These are phyloP conservation scores for Diaporthe batatas DNA, from an alignment of 2,329 filamentous ascomycete species.

Conservation along the genomic window DNA sequence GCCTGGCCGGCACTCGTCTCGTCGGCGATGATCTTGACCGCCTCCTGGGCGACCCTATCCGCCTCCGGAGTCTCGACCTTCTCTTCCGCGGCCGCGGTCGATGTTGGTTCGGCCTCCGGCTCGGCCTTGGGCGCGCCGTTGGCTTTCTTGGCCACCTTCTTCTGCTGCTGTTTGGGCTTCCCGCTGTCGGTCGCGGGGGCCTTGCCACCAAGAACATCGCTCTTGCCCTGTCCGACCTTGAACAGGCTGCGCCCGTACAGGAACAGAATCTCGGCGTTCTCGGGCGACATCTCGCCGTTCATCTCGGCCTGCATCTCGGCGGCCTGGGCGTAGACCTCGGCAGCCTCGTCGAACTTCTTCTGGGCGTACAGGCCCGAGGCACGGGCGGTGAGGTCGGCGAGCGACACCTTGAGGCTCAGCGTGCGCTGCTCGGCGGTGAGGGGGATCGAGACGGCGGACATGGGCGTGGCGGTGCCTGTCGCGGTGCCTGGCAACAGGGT, in stretches of 20 bases:
- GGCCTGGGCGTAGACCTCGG: constrained; percentile 89
- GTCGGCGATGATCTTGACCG: constrained; percentile 59
- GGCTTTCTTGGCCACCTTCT: constrained; percentile 62
- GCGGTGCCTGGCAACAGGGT: constrained; percentile 45
- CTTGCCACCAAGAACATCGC: constrained; percentile 90
- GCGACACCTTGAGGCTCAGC: constrained; percentile 67
- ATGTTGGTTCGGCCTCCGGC: constrained; percentile 53
- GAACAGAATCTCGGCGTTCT: constrained; percentile 95
- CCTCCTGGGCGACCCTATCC: constrained; percentile 61
- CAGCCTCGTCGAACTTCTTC: constrained; percentile 88
- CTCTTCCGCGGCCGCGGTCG: background rate
- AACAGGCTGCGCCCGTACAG: constrained; percentile 94
- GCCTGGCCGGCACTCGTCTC: constrained; percentile 56
- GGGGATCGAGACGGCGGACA: constrained; percentile 45
- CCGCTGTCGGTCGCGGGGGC: constrained; percentile 70
- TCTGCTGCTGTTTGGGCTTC: constrained; percentile 65
- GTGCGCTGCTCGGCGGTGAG: constrained; percentile 52
- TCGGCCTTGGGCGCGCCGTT: constrained; percentile 53
- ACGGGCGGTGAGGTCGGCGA: constrained; percentile 83
- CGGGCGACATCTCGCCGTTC: constrained; percentile 90
- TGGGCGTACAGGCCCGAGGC: constrained; percentile 88
- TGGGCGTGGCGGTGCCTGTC: constrained; percentile 51
- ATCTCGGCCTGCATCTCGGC: constrained; percentile 90
- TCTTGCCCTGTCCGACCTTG: constrained; percentile 93
- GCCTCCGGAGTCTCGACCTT: constrained; percentile 48